Percentiles rank a stretch among this genome's conserved stretches.
phyloP scores from a whole-genome alignment of 164 flowering plant genomes.

The Aristolochia californica region DNA sequence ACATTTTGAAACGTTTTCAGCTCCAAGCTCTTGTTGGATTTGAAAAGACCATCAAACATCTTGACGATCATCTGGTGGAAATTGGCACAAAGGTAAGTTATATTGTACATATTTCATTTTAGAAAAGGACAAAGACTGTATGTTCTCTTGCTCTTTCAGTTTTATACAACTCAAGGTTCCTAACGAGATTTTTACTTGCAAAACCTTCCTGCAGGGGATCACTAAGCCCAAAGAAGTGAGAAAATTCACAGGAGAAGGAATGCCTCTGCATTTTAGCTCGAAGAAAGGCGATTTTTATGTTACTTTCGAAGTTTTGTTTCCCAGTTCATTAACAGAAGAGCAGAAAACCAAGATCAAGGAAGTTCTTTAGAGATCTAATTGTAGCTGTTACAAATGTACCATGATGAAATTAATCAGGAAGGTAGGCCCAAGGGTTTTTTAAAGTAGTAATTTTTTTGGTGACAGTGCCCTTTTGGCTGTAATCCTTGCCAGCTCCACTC shows the following conservation, averaged over 20 bases:
- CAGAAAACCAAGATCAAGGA: conserved; percentile 83
- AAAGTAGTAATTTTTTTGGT: too few species aligned
- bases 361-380: conserved; percentile 24
- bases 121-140: background rate
- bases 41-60: conserved; percentile 87
- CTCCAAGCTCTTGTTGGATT: conserved; percentile 98
- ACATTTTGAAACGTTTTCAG: conserved; percentile 21
- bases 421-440: background rate
- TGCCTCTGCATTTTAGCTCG: conserved; percentile 77
- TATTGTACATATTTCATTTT: background rate
- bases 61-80: conserved; percentile 82
- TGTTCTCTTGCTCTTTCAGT: background rate
- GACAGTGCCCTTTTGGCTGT: too few species aligned
- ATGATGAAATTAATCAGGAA: conserved; percentile 9
- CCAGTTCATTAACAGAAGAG: conserved; percentile 70
- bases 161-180: background rate
- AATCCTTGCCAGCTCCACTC: too few species aligned
- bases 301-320: conserved; percentile 85
- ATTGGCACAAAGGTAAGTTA: conserved; percentile 67
- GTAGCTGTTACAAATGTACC: conserved; percentile 22
- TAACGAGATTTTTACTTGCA: background rate
- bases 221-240: conserved; percentile 92
- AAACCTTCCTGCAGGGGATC: conserved; percentile 48
- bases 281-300: conserved; percentile 89
- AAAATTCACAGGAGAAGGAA: conserved; percentile 93